Evolutionary conservation across 2,329 filamentous ascomycete species (phyloP), one percentile per base, ranked within the genome.

Genomic region (Cercospora beticola): DNA sequence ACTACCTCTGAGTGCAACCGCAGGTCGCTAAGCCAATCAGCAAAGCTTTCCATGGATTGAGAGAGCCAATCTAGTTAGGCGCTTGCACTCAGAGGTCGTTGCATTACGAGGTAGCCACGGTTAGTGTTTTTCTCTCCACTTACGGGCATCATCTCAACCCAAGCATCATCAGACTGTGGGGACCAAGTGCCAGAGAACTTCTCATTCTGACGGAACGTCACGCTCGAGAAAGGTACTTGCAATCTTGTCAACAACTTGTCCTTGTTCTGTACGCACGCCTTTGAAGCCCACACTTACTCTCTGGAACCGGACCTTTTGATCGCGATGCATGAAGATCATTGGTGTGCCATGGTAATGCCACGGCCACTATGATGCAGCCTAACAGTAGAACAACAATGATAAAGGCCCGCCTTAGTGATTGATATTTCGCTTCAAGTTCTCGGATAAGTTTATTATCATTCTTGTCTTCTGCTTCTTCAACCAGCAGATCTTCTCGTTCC

Each of bases 111-210:
- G 14, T 16, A 40, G 12, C 33, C 33, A 40, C 14, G 14, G 14
- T 40, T 40, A 16, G 31, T 36, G 31, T 14, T 36, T 36, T 14
- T 4, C 5, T 14, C 23, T 30, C 52, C 8, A 36, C 67, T 59
- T 54, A 71, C 69, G 4, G 77, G 77, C 40, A 73, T 70, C 36
- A 78, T 64, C 4, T 67, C 66, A 14, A 60, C 66, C 76, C 76
- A 79, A n/a, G 76, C 76, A 60, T 68, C 66, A 64, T 77, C 76
- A 14, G 72, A 70, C 30, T 75, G 68, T 8, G 67, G 69, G 3
- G 70, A 71, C 3, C 73, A 73, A 16, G 71, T 61, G 12, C 62
- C 65, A 40, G 75, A 72, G 67, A 74, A 79, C 28, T 70, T 58
- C 4, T 71, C 68, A 49, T 77, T 68, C 49, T 63, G 70, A 10